A percentile compares a stretch with the other conserved stretches of the same genome.
These are phyloP conservation scores for Boletellus emodensis DNA, from an alignment of 768 basidiomycete species.

Conservation along the genomic window DNA sequence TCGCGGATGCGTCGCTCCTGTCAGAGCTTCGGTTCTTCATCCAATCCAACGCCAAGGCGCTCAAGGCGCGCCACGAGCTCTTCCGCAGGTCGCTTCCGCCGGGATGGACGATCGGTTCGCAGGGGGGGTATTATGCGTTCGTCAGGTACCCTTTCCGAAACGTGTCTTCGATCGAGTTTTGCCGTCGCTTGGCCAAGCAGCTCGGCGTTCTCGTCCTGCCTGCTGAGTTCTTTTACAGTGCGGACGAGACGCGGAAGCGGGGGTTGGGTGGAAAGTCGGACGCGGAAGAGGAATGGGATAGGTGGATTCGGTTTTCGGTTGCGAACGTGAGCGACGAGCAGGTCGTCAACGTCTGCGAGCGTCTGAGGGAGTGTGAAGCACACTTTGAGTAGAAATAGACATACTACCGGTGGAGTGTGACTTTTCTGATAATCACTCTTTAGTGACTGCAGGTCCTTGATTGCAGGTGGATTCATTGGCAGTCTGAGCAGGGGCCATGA, in stretches of 20 bases:
- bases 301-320: conserved; percentile 77
- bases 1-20: conserved; percentile 50
- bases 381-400: conserved; percentile 35
- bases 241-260: conserved; percentile 12
- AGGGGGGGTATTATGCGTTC: conserved; percentile 78
- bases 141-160: conserved; percentile 60
- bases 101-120: conserved; percentile 59
- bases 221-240: conserved; percentile 52
- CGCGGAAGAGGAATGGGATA: conserved; percentile 38
- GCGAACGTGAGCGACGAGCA: conserved; percentile 73
- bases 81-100: conserved; percentile 48
- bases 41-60: conserved; percentile 41
- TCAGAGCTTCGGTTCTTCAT: conserved; percentile 51
- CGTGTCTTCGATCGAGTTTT: conserved; percentile 49
- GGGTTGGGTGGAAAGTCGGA: conserved; percentile 18
- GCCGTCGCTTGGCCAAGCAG: conserved; percentile 53
- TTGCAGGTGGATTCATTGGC: too few species aligned
- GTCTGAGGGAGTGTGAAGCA: conserved; percentile 40
- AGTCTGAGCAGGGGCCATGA: too few species aligned
- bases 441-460: too few species aligned
- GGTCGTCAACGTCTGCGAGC: conserved; percentile 48
- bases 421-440: too few species aligned
- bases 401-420: too few species aligned
- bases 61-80: conserved; percentile 50
- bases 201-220: conserved; percentile 67